Evolutionary conservation across 495 filamentous ascomycete species (phyloP).

Genomic region (Filosporella fistucella): DNA sequence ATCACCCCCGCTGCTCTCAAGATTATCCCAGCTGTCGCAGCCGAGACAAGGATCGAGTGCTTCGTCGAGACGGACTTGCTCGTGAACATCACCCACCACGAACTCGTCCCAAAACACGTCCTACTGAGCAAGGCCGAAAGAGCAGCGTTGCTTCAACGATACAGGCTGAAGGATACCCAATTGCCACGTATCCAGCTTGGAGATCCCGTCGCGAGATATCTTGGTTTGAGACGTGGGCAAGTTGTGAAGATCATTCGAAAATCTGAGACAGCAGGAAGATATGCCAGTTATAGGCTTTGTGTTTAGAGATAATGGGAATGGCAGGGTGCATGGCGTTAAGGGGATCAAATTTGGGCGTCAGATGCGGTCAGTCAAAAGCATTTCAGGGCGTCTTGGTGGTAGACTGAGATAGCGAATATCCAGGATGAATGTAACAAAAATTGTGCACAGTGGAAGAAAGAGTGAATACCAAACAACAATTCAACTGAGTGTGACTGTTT

Average conservation of each 20-base stretch:
- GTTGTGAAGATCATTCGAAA: slow-evolving; percentile 97
- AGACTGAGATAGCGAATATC: slow-evolving; percentile 1
- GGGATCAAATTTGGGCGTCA: neutral
- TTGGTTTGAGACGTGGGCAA: slow-evolving; percentile 87
- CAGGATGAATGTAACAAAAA: neutral
- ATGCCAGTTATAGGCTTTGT: slow-evolving; percentile 65
- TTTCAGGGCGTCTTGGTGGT: slow-evolving; percentile 2
- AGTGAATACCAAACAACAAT: too few relatives aligned
- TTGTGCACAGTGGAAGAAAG: too few relatives aligned
- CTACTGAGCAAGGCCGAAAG: slow-evolving; percentile 90
- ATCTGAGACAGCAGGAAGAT: slow-evolving; percentile 71
- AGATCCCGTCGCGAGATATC: slow-evolving; percentile 89
- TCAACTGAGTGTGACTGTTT: too few relatives aligned
- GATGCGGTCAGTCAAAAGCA: slow-evolving; percentile 4
- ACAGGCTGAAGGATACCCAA: slow-evolving; percentile 95
- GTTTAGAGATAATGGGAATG: slow-evolving; percentile 31
- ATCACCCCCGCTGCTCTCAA: slow-evolving; percentile 83
- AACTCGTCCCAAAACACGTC: slow-evolving; percentile 92
- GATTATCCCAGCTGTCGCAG: slow-evolving; percentile 64
- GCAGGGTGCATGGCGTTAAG: neutral
- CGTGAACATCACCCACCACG: slow-evolving; percentile 97
- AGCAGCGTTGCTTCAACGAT: slow-evolving; percentile 72
- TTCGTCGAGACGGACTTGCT: slow-evolving; percentile 94
- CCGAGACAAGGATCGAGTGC: slow-evolving; percentile 77
- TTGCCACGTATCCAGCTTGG: slow-evolving; percentile 85